Evolutionary conservation across 2,329 filamentous ascomycete genomes (phyloP).

Genomic region (Fusarium coicis): DNA sequence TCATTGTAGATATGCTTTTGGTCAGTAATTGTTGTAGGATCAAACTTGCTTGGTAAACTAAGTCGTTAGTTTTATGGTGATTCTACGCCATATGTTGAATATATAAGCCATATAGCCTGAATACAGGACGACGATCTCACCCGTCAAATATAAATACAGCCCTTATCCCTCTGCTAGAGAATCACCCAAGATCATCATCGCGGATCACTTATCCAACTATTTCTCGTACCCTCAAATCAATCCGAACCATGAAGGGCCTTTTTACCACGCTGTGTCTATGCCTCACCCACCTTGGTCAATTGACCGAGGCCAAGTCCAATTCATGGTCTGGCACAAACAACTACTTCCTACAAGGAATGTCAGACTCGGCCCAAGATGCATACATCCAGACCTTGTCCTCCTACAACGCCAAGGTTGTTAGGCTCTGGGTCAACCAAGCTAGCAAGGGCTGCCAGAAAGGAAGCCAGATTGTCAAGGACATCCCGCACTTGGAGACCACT

Average conservation of each 20-base stretch:
- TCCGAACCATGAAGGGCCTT: accelerated
- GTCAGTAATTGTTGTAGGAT: too few relatives aligned
- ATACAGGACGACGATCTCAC: too few relatives aligned
- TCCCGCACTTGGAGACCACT: neutral
- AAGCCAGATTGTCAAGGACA: neutral
- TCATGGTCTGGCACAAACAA: neutral
- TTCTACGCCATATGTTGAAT: too few relatives aligned
- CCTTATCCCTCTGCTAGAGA: too few relatives aligned
- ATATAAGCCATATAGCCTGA: neutral
- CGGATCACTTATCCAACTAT: neutral
- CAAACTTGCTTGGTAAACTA: too few relatives aligned
- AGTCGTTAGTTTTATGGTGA: too few relatives aligned
- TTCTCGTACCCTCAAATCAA: accelerated
- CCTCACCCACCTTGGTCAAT: neutral
- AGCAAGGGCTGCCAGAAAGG: neutral
- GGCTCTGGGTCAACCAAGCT: neutral
- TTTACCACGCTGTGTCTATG: accelerated
- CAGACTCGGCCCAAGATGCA: neutral
- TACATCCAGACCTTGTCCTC: neutral
- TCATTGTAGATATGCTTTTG: too few relatives aligned
- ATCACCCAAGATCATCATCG: accelerated
- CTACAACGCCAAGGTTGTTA: neutral
- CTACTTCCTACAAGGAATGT: neutral
- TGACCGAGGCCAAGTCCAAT: neutral
- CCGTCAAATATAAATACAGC: too few relatives aligned